Evolutionary conservation across 768 basidiomycete species (phyloP).

Genomic region (Candolleomyces aberdarensis): DNA sequence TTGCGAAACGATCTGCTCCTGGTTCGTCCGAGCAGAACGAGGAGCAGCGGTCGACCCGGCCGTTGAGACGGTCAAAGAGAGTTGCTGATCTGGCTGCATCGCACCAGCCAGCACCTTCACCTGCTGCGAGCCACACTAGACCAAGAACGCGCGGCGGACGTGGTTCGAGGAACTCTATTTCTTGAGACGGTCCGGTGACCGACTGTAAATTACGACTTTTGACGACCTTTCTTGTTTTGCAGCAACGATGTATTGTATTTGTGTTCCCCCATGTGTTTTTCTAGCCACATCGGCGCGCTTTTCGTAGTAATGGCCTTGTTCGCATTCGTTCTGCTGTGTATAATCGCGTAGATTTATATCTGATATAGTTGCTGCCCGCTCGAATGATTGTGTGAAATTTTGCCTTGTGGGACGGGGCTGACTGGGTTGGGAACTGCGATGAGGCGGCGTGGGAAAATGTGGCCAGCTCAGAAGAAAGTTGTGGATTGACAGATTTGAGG

Average conservation of each 20-base stretch:
- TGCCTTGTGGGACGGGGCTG: background rate
- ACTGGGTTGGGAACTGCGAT: background rate
- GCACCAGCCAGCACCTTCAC: conserved; percentile 35
- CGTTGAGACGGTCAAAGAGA: conserved; percentile 62
- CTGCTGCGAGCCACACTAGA: conserved; percentile 17
- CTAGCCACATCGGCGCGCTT: conserved; percentile 8
- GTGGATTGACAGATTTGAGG: conserved; percentile 3
- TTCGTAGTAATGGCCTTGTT: conserved; percentile 1
- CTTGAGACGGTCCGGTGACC: conserved; percentile 19
- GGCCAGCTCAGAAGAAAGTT: conserved; percentile 6
- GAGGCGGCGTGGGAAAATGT: conserved; percentile 5
- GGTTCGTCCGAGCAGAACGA: background rate
- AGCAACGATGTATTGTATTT: background rate
- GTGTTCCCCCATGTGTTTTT: conserved; percentile 9
- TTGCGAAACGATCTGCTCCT: background rate
- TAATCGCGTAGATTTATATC: background rate
- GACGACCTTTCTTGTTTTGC: background rate
- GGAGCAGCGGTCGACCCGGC: conserved; percentile 17
- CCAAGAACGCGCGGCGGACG: conserved; percentile 25
- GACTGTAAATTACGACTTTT: conserved; percentile 10
- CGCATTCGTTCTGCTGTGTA: background rate
- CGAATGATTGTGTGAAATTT: background rate
- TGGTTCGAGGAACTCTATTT: conserved; percentile 37
- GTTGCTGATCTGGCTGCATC: conserved; percentile 55
- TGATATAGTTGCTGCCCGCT: background rate